Conservation (phyloP, 2,329 filamentous ascomycete species). For the Monilinia laxa region DNA sequence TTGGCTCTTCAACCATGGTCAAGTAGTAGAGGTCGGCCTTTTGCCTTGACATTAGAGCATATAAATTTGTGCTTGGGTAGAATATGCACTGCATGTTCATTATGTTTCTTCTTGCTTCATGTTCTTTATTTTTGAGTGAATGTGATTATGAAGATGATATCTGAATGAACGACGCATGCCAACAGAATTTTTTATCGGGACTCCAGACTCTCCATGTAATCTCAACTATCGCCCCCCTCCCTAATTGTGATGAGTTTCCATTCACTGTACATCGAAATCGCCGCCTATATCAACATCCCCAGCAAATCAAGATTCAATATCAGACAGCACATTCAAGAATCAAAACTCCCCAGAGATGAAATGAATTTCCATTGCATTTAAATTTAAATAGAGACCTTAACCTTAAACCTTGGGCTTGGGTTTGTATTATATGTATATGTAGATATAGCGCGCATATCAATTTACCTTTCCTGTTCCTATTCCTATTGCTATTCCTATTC, state of each 20-base stretch:
- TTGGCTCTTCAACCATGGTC: constrained; percentile 45
- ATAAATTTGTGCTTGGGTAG: constrained; percentile 28
- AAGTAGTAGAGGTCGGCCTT: constrained; percentile 40
- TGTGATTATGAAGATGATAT: not conserved
- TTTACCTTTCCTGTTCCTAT: not conserved
- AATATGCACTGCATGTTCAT: constrained; percentile 25
- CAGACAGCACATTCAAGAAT: no score
- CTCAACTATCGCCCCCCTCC: no score
- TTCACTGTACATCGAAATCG: not conserved
- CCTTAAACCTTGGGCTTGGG: no score
- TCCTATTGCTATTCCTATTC: no score
- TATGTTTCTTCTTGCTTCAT: not conserved
- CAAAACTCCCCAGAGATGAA: no score
- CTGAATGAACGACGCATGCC: not conserved
- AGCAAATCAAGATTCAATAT: no score
- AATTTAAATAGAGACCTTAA: no score
- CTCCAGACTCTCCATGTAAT: not conserved
- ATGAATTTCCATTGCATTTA: no score
- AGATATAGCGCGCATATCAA: no score
- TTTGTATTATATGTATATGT: no score
- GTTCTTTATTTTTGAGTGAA: not conserved
- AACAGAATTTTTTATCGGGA: not conserved
- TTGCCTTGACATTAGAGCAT: constrained; percentile 36
- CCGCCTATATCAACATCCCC: no score
- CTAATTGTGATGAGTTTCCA: not conserved